Evolutionary conservation across 306 rosid species (phyloP).

Genomic region (Canavalia ensiformis): DNA sequence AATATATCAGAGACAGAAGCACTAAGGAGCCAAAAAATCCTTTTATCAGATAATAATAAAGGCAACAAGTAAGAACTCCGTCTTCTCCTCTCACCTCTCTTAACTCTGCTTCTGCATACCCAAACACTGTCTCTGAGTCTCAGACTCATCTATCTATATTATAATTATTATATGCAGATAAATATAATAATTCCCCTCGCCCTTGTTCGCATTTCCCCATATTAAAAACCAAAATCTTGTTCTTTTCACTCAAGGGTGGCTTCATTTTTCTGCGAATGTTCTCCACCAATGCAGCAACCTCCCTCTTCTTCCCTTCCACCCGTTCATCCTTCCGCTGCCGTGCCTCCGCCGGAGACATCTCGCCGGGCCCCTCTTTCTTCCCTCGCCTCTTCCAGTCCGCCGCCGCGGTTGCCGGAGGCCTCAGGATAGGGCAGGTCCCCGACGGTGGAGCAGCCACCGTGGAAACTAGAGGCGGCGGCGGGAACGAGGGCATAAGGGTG

Average conservation of each 20-base stretch:
- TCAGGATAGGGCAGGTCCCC: slow-evolving; percentile 54
- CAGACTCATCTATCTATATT: too few relatives aligned
- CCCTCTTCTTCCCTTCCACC: slow-evolving; percentile 52
- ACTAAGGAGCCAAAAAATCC: not conserved
- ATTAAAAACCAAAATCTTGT: too few relatives aligned
- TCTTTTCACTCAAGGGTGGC: too few relatives aligned
- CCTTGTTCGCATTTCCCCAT: too few relatives aligned
- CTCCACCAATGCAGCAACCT: slow-evolving; percentile 59
- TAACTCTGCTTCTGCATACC: too few relatives aligned
- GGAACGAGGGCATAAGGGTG: slow-evolving; percentile 58
- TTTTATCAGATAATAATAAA: not conserved
- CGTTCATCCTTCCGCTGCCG: slow-evolving; percentile 59
- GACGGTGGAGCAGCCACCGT: slow-evolving; percentile 54
- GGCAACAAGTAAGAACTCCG: not conserved
- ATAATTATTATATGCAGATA: too few relatives aligned
- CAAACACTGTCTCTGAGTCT: too few relatives aligned
- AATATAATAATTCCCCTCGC: too few relatives aligned
- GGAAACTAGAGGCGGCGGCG: slow-evolving; percentile 51
- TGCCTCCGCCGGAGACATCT: slow-evolving; percentile 63
- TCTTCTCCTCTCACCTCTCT: not conserved
- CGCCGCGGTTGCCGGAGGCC: slow-evolving; percentile 55
- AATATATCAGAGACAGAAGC: not conserved
- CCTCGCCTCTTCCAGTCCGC: slow-evolving; percentile 65
- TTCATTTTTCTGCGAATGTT: slow-evolving; percentile 62
- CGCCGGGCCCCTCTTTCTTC: slow-evolving; percentile 51